Base-by-base conservation (phyloP, 1,139 yeast species). In the Blastobotrys malaysiensis region DNA sequence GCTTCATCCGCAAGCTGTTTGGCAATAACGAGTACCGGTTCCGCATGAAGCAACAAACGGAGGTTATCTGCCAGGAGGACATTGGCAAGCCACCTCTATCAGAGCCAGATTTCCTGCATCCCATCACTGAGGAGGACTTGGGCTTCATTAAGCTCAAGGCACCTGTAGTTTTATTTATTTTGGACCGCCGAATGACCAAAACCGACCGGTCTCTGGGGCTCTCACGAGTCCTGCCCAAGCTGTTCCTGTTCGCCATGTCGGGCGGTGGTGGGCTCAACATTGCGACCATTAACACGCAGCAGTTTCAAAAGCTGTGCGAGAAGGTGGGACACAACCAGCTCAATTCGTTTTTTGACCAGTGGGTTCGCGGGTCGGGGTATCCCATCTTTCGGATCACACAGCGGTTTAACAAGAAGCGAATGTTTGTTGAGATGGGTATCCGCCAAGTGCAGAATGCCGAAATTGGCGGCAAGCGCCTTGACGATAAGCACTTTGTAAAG, bases 171-270 rank as follows among this genome's bases (percentile, higher is more conserved):
- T 68, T 95, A 51, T 86, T 82, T 63, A 90, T 93, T 49, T 74
- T 95, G 31, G 97, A 95, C 68, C 80, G 88, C 54, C 76, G 99
- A 59, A 89, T 95, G 96, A 91, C 97, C 0, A 93, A 93, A 65
- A 89, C 98, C 0, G 99, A 95, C 66, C 84, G 91, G 61, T 87
- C 96, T 0, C 86, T 93, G 69, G 99, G 99, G 1, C 75, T 95
- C 57, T 83, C 93, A 1, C 81, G 99, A 59, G 98, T 90, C 0
- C 78, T 95, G 45, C 97, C 99, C 0, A 93, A 91, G 64, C 74
- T 95, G 21, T 89, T 93, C 63, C 73, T 95, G 45, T 98, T 93
- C 67, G 96, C 96, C 0, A 89, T 95, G 95, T 88, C 97, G 3
- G 97, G 96, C 16, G 99, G 93, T 63, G 39, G 39, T 3, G 39